phyloP scores from a whole-genome alignment of 202 grass and related monocot genomes.

The Schoenoplectus tabernaemontani region DNA sequence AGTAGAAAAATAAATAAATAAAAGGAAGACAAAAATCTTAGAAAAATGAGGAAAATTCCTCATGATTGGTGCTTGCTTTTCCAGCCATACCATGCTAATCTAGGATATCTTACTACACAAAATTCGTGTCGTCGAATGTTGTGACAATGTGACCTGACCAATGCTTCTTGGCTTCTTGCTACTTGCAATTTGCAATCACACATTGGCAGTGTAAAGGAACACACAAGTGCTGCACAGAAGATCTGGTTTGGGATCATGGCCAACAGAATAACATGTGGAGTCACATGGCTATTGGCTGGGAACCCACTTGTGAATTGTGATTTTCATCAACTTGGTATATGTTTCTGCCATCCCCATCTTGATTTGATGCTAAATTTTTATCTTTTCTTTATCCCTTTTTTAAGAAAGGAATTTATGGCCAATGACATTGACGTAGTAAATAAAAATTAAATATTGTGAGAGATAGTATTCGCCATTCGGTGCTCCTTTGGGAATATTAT shows the following conservation, averaged over 20 bases:
- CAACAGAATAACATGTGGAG: constrained; percentile 6
- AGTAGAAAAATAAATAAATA: too few species aligned
- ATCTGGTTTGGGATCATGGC: too few species aligned
- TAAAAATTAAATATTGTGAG: too few species aligned
- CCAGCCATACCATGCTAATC: too few species aligned
- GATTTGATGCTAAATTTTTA: neutral
- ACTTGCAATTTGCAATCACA: too few species aligned
- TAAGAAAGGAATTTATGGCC: constrained; percentile 9
- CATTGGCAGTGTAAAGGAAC: too few species aligned
- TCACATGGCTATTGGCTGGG: neutral
- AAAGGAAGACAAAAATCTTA: neutral
- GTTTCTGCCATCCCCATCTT: neutral
- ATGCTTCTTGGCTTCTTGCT: too few species aligned
- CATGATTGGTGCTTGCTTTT: neutral
- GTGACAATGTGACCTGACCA: too few species aligned
- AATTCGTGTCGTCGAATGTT: neutral
- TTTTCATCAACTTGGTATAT: neutral
- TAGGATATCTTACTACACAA: neutral
- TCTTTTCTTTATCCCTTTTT: neutral
- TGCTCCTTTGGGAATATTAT: too few species aligned
- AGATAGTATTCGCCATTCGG: too few species aligned
- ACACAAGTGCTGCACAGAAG: too few species aligned
- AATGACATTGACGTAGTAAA: neutral
- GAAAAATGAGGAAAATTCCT: neutral
- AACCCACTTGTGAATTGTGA: constrained; percentile 12